Base-by-base conservation (phyloP, 345 rosid species). In the Cardiospermum halicacabum region DNA sequence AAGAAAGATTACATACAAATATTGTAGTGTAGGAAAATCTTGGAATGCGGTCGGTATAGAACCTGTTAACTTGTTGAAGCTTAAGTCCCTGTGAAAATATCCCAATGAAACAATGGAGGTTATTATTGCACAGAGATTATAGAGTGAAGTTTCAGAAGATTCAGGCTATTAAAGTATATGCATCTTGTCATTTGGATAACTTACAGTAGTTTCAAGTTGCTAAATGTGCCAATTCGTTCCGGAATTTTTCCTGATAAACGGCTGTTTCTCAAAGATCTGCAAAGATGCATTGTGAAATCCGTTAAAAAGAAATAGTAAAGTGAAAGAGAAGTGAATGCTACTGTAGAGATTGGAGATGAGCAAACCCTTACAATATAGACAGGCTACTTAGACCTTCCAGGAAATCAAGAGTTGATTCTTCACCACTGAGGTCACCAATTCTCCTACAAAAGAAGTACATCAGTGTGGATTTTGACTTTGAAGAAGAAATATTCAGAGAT, bases 31-130 rank as follows among this genome's bases (percentile, higher is more conserved):
- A 64, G 72, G 22, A 53, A 78, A 64, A 28, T 69, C 61, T 31
- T 65, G 75, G 67, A 82, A 82, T 22, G 85, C 75, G 53, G 58
- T 25, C 3, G 85, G 86, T 63, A 84, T 56, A 53, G 45, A 74
- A 34, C 86, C 89, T 28, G 72, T 70, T 68, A 82, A 72, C 72
- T 84, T 71, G 80, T 84, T 84, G 75, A 82, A 81, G 70, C 89
- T 84, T 63, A 84, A 69, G 64, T 84, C 89, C 71, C 89, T 84
- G 78, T 21, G 32, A 51, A 36, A 5, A 12, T 8, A 15, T 55
- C 19, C 22, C 30, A 64, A 55, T 39, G 16, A 66, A 40, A 27
- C 16, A 19, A 8, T 13, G 24, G 30, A 53, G 25, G 42, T 18
- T 10, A 53, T 51, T 55, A 30, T 15, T 13, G 31, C 26, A 16